These are phyloP conservation scores for Tothia fuscella DNA, from an alignment of 2,329 filamentous ascomycete genomes.

Conservation along the genomic window DNA sequence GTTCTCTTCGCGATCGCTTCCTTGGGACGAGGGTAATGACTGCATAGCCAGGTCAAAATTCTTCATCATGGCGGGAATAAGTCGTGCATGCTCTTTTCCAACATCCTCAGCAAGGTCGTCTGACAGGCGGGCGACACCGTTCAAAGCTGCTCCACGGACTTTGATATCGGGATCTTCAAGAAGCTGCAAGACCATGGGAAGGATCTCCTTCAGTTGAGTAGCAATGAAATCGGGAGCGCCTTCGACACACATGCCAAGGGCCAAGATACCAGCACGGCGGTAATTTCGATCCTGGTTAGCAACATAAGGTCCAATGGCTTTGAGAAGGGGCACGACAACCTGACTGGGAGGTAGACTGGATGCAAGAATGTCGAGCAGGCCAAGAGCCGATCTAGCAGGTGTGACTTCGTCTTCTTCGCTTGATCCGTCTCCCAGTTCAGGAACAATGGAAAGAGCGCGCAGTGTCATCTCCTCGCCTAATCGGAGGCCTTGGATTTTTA, in stretches of 20 bases:
- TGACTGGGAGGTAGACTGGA: constrained; percentile 84
- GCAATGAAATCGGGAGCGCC: constrained; percentile 95
- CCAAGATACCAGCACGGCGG: constrained; percentile 81
- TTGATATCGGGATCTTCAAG: constrained; percentile 73
- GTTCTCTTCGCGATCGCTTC: constrained; percentile 57
- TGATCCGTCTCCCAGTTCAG: constrained; percentile 67
- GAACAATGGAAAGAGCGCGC: constrained; percentile 78
- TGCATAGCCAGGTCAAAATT: constrained; percentile 72
- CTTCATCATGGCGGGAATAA: constrained; percentile 75
- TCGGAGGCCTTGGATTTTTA: constrained; percentile 86
- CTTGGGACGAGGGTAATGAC: constrained; percentile 40
- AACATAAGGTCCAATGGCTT: constrained; percentile 74
- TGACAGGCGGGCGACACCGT: constrained; percentile 78
- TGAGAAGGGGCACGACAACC: constrained; percentile 83
- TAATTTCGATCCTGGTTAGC: constrained; percentile 61
- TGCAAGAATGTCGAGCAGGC: constrained; percentile 78
- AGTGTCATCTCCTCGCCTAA: constrained; percentile 78
- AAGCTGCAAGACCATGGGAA: constrained; percentile 73
- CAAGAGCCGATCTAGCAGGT: constrained; percentile 72
- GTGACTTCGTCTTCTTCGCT: constrained; percentile 73
- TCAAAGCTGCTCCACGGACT: constrained; percentile 77
- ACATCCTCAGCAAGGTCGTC: constrained; percentile 91
- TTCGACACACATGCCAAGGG: constrained; percentile 88
- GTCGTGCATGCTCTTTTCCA: constrained; percentile 67
- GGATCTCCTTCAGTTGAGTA: constrained; percentile 75